A percentile compares a stretch with the other conserved stretches of the same genome.
Evolutionary conservation across 768 basidiomycete genomes (phyloP).

Genomic region (Cantharellus cinnabarinus): DNA sequence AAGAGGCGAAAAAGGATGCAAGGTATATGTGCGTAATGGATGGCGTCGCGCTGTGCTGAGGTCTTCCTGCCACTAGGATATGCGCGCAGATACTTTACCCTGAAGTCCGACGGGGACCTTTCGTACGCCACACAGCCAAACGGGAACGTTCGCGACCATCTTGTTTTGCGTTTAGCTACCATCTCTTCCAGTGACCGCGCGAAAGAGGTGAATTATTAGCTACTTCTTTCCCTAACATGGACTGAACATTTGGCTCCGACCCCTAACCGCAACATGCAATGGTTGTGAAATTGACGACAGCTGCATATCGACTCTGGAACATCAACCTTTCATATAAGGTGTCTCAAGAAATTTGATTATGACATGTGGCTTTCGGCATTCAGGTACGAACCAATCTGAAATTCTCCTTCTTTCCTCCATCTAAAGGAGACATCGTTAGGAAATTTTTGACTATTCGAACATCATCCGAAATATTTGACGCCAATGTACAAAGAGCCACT

Average conservation of each 20-base stretch:
- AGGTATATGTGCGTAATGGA: constrained; percentile 24
- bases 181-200: constrained; percentile 50
- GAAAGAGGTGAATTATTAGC: constrained; percentile 11
- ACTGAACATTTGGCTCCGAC: no score
- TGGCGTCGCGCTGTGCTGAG: background rate
- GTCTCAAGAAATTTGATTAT: constrained; percentile 49
- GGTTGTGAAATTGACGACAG: constrained; percentile 19
- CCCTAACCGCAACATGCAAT: no score
- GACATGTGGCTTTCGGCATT: constrained; percentile 53
- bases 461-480: no score
- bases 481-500: no score
- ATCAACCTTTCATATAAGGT: constrained; percentile 69
- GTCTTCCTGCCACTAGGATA: constrained; percentile 32
- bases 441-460: no score
- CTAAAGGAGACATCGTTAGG: no score
- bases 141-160: constrained; percentile 48
- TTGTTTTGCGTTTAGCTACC: constrained; percentile 42
- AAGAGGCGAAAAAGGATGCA: constrained; percentile 80
- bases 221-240: no score
- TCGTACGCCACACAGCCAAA: constrained; percentile 57
- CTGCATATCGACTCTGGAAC: constrained; percentile 61
- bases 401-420: no score
- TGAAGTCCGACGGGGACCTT: constrained; percentile 47
- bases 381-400: constrained; percentile 24
- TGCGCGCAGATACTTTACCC: constrained; percentile 62